phyloP scores from a whole-genome alignment of 2,329 filamentous ascomycete species.

The Fusarium tanahbumbuense region DNA sequence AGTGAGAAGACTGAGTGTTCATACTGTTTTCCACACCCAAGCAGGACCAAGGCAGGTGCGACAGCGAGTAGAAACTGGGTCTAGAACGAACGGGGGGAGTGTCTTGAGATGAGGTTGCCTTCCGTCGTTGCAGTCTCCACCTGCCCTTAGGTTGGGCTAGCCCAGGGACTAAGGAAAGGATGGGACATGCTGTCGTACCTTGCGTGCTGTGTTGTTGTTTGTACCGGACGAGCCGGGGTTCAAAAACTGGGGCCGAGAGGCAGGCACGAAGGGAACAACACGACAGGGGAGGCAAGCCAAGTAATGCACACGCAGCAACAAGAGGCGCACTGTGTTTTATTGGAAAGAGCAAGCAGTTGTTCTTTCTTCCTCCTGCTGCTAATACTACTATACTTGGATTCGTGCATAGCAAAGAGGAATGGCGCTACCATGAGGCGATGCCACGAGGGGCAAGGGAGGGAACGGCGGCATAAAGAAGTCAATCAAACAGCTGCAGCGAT shows the following conservation, averaged over 20 bases:
- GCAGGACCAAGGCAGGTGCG: conserved; percentile 25
- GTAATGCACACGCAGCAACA: conserved; percentile 20
- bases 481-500: conserved; percentile 35
- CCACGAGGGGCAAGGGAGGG: conserved; percentile 34
- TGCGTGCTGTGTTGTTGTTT: conserved; percentile 34
- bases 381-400: neutral
- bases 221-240: conserved; percentile 34
- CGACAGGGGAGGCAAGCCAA: conserved; percentile 22
- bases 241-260: conserved; percentile 3
- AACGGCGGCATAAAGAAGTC: conserved; percentile 38
- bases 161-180: neutral
- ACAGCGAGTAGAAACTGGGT: conserved; percentile 28
- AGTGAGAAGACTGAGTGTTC: conserved; percentile 44
- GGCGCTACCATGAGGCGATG: conserved; percentile 46
- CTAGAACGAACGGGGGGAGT: conserved; percentile 34
- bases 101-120: conserved; percentile 9
- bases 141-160: neutral
- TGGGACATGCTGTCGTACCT: conserved; percentile 31
- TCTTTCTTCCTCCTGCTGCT: conserved; percentile 13
- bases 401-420: conserved; percentile 32
- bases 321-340: conserved; percentile 27
- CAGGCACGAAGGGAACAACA: conserved; percentile 17
- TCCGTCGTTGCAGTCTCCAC: conserved; percentile 11
- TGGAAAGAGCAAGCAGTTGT: neutral
- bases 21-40: conserved; percentile 26